phyloP scores from a whole-genome alignment of 306 rosid species.

The Ammopiptanthus mongolicus region DNA sequence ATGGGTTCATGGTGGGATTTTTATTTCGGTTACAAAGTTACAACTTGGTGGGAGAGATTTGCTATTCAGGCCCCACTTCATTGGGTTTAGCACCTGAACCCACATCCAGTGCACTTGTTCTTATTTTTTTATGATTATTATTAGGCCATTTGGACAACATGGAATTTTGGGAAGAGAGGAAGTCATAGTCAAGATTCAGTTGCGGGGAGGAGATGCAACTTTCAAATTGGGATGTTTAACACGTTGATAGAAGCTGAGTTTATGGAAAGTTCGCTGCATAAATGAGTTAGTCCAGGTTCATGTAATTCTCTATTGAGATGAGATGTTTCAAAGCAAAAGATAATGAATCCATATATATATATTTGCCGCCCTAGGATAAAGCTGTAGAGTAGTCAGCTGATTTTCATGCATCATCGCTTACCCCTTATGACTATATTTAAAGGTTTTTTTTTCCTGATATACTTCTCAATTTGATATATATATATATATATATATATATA shows the following conservation, averaged over 20 bases:
- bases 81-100: conserved; percentile 25
- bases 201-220: conserved; percentile 12
- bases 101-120: not conserved
- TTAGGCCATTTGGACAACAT: conserved; percentile 11
- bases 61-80: conserved; percentile 10
- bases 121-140: not conserved
- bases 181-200: conserved; percentile 13
- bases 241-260: not conserved
- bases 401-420: not conserved
- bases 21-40: not conserved
- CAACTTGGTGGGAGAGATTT: not conserved
- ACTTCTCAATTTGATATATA: too few species aligned
- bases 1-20: not conserved
- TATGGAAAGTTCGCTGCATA: not conserved
- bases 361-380: conserved; percentile 14
- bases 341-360: not conserved
- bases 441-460: too few species aligned
- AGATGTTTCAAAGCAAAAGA: not conserved
- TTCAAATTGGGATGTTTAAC: conserved; percentile 9
- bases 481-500: too few species aligned
- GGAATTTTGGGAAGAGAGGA: not conserved
- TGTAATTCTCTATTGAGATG: not conserved
- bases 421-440: not conserved
- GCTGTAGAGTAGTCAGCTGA: not conserved
- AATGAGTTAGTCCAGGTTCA: not conserved